These are phyloP conservation scores for Flammula alnicola DNA, from an alignment of 1,284 basidiomycete genomes.

Conservation along the genomic window DNA sequence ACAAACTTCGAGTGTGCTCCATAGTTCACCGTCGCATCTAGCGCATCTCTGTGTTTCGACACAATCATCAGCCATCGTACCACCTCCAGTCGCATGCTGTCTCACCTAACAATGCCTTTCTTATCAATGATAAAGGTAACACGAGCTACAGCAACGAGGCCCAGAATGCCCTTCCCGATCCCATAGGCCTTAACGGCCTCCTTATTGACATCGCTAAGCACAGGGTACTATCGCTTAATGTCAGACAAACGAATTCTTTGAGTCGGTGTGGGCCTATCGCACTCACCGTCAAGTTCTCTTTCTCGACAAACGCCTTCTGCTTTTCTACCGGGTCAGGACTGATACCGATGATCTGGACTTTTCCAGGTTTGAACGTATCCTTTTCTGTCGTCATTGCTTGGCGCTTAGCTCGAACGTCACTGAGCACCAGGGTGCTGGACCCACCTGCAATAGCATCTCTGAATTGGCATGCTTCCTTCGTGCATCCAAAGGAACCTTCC, in stretches of 20 bases:
- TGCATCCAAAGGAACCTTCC: slow-evolving; percentile 75
- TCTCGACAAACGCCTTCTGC: slow-evolving; percentile 75
- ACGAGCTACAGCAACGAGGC: slow-evolving; percentile 62
- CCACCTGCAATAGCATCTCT: slow-evolving; percentile 72
- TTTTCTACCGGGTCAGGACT: slow-evolving; percentile 71
- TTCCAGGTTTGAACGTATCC: slow-evolving; percentile 65
- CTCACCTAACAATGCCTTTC: slow-evolving; percentile 67
- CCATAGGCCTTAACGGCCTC: slow-evolving; percentile 65
- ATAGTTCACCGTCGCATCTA: slow-evolving; percentile 63
- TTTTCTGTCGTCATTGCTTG: too few species aligned
- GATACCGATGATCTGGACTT: slow-evolving; percentile 71
- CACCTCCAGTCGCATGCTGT: too few species aligned
- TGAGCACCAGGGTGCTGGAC: slow-evolving; percentile 19
- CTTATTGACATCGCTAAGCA: slow-evolving; percentile 72
- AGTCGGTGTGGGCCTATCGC: neutral
- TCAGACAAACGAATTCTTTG: neutral
- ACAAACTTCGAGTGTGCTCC: slow-evolving; percentile 71
- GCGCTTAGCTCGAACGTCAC: neutral
- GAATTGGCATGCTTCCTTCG: slow-evolving; percentile 79
- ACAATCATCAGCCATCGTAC: neutral
- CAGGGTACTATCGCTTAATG: slow-evolving; percentile 57
- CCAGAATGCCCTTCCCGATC: slow-evolving; percentile 68
- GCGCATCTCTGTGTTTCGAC: slow-evolving; percentile 46
- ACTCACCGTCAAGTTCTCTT: slow-evolving; percentile 68
- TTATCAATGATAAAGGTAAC: slow-evolving; percentile 78